phyloP scores from a whole-genome alignment of 768 basidiomycete species.

The Candolleomyces eurysporus region DNA sequence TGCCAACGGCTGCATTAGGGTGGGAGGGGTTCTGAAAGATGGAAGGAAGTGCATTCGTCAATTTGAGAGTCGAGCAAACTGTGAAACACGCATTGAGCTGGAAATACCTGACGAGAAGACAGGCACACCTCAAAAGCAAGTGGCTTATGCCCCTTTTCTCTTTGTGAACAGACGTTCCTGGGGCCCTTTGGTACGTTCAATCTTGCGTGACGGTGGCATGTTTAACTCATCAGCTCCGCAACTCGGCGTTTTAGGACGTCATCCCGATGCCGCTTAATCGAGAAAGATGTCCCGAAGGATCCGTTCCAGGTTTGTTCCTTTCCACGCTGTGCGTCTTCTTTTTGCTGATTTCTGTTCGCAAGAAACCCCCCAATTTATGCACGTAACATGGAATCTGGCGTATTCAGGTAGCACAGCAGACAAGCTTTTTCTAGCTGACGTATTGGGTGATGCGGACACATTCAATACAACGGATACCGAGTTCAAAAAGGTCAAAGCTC shows the following conservation, averaged over 20 bases:
- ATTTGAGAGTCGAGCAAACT: background rate
- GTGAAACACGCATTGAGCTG: constrained; percentile 7
- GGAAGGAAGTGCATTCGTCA: background rate
- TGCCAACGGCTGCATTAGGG: background rate
- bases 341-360: background rate
- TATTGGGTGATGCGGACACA: background rate
- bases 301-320: background rate
- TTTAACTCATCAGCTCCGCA: background rate
- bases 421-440: constrained; percentile 12
- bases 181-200: constrained; percentile 28
- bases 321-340: too few species aligned
- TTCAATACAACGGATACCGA: background rate
- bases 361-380: constrained; percentile 21
- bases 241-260: constrained; percentile 24
- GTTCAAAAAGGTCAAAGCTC: background rate
- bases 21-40: constrained; percentile 19
- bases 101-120: constrained; percentile 14
- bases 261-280: constrained; percentile 29
- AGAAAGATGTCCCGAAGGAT: constrained; percentile 17
- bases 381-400: constrained; percentile 33
- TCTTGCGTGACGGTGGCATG: background rate
- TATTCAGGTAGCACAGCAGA: constrained; percentile 24
- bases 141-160: constrained; percentile 30
- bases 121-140: constrained; percentile 21
- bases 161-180: constrained; percentile 16